A percentile compares a stretch with the other conserved stretches of the same genome.
These are phyloP conservation scores for Orobanche coerulescens DNA, from an alignment of 257 asterid genomes.

Conservation along the genomic window DNA sequence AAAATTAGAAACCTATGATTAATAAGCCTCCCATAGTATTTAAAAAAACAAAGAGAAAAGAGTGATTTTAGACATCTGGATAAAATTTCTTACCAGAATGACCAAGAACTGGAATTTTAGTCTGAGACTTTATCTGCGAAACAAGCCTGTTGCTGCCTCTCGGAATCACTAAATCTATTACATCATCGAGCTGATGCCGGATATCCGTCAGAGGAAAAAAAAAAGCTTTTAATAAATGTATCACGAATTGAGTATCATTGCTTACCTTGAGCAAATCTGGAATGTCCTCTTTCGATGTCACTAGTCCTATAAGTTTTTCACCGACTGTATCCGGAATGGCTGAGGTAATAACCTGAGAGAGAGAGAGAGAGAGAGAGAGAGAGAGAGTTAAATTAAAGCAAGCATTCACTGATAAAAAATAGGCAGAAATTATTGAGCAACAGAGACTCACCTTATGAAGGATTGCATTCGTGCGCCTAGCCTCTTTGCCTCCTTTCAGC, in stretches of 20 bases:
- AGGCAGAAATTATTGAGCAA: not conserved
- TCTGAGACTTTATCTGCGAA: slow-evolving; percentile 67
- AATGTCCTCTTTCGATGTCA: slow-evolving; percentile 74
- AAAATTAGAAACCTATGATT: slow-evolving; percentile 9
- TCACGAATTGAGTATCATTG: not conserved
- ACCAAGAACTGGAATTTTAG: slow-evolving; percentile 88
- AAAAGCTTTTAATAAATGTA: not conserved
- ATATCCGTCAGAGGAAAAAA: not conserved
- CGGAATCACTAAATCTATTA: slow-evolving; percentile 85
- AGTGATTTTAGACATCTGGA: not conserved
- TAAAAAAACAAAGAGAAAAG: not conserved
- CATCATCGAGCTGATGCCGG: slow-evolving; percentile 63
- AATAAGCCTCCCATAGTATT: not conserved
- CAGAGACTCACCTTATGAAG: slow-evolving; percentile 52
- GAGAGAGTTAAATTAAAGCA: not conserved
- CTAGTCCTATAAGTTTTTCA: slow-evolving; percentile 62
- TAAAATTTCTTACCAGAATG: slow-evolving; percentile 51
- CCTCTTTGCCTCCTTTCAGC: slow-evolving; percentile 86
- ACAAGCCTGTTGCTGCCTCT: slow-evolving; percentile 93
- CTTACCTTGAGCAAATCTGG: slow-evolving; percentile 75
- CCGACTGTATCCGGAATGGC: slow-evolving; percentile 66
- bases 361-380: not conserved
- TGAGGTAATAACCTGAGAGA: slow-evolving; percentile 51
- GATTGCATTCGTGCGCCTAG: slow-evolving; percentile 55
- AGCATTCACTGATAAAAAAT: not conserved